These are phyloP conservation scores for Zea luxurians DNA, from an alignment of 176 grass and related monocot genomes.

Conservation along the genomic window DNA sequence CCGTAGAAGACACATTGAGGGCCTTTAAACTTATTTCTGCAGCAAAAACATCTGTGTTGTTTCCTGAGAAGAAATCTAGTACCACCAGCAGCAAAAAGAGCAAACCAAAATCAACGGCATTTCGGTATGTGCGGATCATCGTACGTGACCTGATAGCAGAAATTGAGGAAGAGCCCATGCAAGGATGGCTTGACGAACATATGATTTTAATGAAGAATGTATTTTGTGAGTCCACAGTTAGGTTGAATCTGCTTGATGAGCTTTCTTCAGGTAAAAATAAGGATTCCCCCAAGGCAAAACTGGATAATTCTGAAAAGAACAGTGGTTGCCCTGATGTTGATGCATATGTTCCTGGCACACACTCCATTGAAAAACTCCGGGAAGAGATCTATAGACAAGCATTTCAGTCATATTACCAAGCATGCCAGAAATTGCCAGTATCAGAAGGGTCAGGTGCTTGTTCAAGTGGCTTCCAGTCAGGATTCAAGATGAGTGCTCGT, in stretches of 20 bases:
- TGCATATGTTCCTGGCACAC: slow-evolving; percentile 44
- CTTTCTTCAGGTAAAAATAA: slow-evolving; percentile 44
- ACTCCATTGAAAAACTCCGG: slow-evolving; percentile 51
- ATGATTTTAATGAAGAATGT: slow-evolving; percentile 76
- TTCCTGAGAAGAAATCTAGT: slow-evolving; percentile 75
- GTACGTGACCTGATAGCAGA: slow-evolving; percentile 74
- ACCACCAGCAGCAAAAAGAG: slow-evolving; percentile 58
- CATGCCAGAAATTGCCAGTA: slow-evolving; percentile 72
- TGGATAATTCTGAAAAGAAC: slow-evolving; percentile 50
- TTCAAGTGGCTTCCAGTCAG: slow-evolving; percentile 83
- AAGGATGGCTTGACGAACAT: slow-evolving; percentile 98
- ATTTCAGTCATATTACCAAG: slow-evolving; percentile 82
- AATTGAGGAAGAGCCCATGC: slow-evolving; percentile 96
- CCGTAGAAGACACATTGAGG: slow-evolving; percentile 87
- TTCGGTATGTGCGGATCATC: slow-evolving; percentile 72
- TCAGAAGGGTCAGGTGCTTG: slow-evolving; percentile 82
- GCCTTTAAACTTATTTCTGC: slow-evolving; percentile 73
- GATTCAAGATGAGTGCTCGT: slow-evolving; percentile 79
- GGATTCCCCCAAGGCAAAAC: slow-evolving; percentile 48
- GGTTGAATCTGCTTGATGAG: slow-evolving; percentile 74
- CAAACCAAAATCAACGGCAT: slow-evolving; percentile 64
- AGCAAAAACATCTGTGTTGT: slow-evolving; percentile 72
- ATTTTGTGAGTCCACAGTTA: slow-evolving; percentile 58
- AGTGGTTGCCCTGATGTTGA: slow-evolving; percentile 50
- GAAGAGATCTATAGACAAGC: slow-evolving; percentile 75